Evolutionary conservation across 164 flowering plant genomes (phyloP), one percentile per base, ranked within the genome.

Genomic region (Annona cherimola): DNA sequence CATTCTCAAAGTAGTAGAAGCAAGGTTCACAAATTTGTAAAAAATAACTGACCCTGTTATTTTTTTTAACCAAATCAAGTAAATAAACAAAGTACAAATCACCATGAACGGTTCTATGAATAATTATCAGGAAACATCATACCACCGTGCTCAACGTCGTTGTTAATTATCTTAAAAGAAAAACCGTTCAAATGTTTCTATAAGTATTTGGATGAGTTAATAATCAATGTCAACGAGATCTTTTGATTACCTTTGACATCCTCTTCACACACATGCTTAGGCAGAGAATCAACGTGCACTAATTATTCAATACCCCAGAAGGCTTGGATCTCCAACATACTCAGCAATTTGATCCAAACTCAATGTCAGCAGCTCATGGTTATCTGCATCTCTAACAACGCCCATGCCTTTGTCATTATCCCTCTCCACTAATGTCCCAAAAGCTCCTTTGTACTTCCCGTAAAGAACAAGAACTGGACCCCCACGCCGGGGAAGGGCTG

Each of bases 311-410:
- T 91, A 91, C 20, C 91, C 97, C 70, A 90, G 59, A 63, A 81
- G 73, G 73, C 86, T 83, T 7, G 97, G 97, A 83, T 92, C 98
- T 39, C 97, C 97, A 26, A 81, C 61, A 66, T 84, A 95, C 79
- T 95, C 98, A 2, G 97, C 98, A 72, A 94, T 82, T 72, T 92
- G 93, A 35, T 91, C 99, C 45, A 95, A 83, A 6, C 68, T 72
- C 66, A 95, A 96, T 62, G 81, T 80, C 3, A 91, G 77, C 85
- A 90, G 54, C 41, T 75, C 89, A 60, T 83, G 93, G 26, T 75
- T 87, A 78, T 89, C 94, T 45, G 90, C 95, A 84, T 95, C 94
- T 6, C 81, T 76, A 42, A 95, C 89, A 2, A 93, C 81, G 59
- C 86, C 97, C 3, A 84, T 86, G 70, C 88, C 98, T 68, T 79